Base-by-base conservation (phyloP, 2,329 filamentous ascomycete genomes). In the Aschersonia sp. region DNA sequence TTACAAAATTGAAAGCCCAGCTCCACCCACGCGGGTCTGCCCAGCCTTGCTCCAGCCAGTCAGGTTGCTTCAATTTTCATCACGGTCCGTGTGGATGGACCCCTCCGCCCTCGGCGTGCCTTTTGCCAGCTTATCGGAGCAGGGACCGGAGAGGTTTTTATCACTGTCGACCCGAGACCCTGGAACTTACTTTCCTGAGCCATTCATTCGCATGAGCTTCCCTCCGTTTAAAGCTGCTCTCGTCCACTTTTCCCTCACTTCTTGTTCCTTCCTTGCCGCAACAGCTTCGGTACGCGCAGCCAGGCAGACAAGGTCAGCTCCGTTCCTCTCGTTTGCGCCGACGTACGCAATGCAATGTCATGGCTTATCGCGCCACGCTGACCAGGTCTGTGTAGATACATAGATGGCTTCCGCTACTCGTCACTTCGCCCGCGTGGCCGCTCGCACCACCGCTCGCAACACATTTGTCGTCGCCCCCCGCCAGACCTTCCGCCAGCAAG, bases 401-500 rank as follows among this genome's bases (percentile, higher is more conserved):
- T 47, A 63, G 59, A 65, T 65, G 60, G 61, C 64, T 51, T 66
- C 61, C 54, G 65, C 72, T 53, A 70, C 72, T 54, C 75, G 75
- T 56, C 73, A 75, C 54, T 68, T 78, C 58, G 67, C 72, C 63
- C 75, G 75, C 61, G 69, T 74, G 55, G 71, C 81, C 50, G 69
- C 82, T 61, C 77, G 78, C 59, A 70, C 76, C 57, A 67, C 77
- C 43, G 53, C 59, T 40, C 79, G 76, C 58, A 75, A 71, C 59
- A 71, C 77, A 54, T 75, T 85, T 63, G 68, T 72, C 55, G 70
- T 74, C 48, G 71, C 74, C 44, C 73, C 76, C 48, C 78, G 83
- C 56, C 77, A 84, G 58, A 75, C 78, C 56, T 82, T 89, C 73
- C 84, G 84, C 65, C 79, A 82, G 61, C 75, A 83, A 59, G 79